phyloP scores from a whole-genome alignment of 1,284 basidiomycete genomes.

The Apiotrichum laibachii region DNA sequence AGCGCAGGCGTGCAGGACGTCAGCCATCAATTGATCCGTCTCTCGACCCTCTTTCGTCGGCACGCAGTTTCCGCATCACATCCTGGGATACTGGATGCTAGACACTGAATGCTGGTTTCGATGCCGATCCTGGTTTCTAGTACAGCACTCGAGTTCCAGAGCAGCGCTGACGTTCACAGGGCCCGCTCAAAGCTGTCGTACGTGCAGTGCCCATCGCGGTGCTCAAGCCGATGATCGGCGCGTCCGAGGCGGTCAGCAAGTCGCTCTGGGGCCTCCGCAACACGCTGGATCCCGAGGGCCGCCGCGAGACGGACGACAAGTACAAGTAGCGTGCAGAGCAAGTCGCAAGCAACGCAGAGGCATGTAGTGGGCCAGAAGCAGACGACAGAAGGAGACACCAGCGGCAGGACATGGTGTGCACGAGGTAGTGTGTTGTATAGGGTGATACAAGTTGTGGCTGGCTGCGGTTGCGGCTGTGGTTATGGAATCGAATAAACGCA shows the following conservation, averaged over 20 bases:
- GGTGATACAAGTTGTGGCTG: too few species aligned
- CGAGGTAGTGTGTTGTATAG: too few species aligned
- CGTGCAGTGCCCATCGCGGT: conserved; percentile 96
- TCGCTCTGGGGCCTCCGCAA: conserved; percentile 90
- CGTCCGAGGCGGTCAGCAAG: conserved; percentile 92
- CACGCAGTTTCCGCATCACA: too few species aligned
- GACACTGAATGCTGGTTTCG: too few species aligned
- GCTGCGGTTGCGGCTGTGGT: too few species aligned
- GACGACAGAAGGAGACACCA: too few species aligned
- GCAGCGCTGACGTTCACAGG: conserved; percentile 55
- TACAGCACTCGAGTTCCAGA: neutral
- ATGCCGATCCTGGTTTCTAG: too few species aligned
- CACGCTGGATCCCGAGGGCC: conserved; percentile 74
- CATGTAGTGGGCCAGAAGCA: neutral
- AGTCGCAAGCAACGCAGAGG: neutral
- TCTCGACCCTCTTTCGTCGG: neutral
- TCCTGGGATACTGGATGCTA: too few species aligned
- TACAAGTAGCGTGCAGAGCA: conserved; percentile 61
- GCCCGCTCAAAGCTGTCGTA: conserved; percentile 84
- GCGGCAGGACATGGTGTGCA: too few species aligned
- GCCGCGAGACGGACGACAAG: conserved; percentile 78
- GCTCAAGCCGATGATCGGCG: conserved; percentile 93
- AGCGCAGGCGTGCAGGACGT: too few species aligned
- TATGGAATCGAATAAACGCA: too few species aligned
- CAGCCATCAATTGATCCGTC: neutral